These are phyloP conservation scores for Antrodiella citrinella DNA, from an alignment of 768 basidiomycete species.

Conservation along the genomic window DNA sequence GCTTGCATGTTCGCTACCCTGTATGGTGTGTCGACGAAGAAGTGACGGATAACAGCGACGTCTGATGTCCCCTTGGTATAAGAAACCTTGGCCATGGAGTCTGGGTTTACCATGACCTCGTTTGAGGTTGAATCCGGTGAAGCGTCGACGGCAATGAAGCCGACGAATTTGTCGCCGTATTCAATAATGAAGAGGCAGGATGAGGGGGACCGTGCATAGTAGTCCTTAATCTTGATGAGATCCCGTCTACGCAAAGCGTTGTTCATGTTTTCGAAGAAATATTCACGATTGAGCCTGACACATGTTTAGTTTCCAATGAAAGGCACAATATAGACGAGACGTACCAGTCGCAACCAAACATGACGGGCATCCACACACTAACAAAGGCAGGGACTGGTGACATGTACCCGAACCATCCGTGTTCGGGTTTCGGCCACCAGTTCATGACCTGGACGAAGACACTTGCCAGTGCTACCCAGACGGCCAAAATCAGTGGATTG, in stretches of 20 bases:
- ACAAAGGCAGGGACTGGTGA: slow-evolving; percentile 61
- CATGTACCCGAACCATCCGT: slow-evolving; percentile 44
- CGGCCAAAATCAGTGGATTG: slow-evolving; percentile 49
- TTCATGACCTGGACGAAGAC: slow-evolving; percentile 49
- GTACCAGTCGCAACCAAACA: slow-evolving; percentile 68
- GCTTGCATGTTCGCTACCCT: slow-evolving; percentile 48
- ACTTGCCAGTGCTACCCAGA: slow-evolving; percentile 56
- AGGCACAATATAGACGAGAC: slow-evolving; percentile 10
- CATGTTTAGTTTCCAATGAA: background rate
- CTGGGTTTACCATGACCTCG: slow-evolving; percentile 13
- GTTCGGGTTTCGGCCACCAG: slow-evolving; percentile 55
- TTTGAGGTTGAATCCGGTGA: slow-evolving; percentile 31
- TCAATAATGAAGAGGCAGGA: slow-evolving; percentile 71
- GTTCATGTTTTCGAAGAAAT: slow-evolving; percentile 49
- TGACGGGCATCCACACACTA: slow-evolving; percentile 49
- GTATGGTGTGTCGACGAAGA: slow-evolving; percentile 62
- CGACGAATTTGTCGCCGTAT: slow-evolving; percentile 48
- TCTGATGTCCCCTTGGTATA: slow-evolving; percentile 30
- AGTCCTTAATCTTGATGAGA: slow-evolving; percentile 38
- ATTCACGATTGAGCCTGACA: slow-evolving; percentile 65
- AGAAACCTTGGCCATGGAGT: slow-evolving; percentile 11
- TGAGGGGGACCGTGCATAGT: slow-evolving; percentile 53
- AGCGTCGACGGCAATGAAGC: slow-evolving; percentile 66
- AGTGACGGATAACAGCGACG: slow-evolving; percentile 64
- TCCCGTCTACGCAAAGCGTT: slow-evolving; percentile 49